A percentile compares a stretch with the other conserved stretches of the same genome.
Evolutionary conservation across 2,329 filamentous ascomycete species (phyloP).

Genomic region (Corniculantispora saksenae): DNA sequence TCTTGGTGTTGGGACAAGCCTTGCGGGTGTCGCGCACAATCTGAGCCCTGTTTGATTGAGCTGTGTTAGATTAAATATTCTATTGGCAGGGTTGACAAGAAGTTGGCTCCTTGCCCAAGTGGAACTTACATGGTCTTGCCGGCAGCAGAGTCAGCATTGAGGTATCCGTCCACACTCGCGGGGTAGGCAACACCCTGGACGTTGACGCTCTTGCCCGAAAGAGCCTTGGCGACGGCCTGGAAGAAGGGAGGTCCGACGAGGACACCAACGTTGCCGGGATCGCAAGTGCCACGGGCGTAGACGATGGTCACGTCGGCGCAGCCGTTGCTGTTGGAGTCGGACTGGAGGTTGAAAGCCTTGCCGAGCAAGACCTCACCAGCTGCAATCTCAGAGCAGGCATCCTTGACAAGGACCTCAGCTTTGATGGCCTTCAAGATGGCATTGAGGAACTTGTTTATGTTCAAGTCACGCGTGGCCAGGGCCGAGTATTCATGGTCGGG

Average conservation of each 20-base stretch:
- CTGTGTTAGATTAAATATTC: background rate
- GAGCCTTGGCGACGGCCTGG: constrained; percentile 22
- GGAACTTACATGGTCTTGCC: constrained; percentile 28
- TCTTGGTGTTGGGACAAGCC: constrained; percentile 19
- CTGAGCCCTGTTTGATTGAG: constrained; percentile 34
- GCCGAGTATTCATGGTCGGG: background rate
- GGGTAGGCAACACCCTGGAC: constrained; percentile 32
- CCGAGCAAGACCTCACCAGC: constrained; percentile 22
- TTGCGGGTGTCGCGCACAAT: constrained; percentile 31
- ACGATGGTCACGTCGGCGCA: constrained; percentile 32
- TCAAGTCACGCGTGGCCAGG: constrained; percentile 1
- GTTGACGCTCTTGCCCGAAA: constrained; percentile 23
- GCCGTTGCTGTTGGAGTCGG: constrained; percentile 20
- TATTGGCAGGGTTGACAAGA: background rate
- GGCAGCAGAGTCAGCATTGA: constrained; percentile 24
- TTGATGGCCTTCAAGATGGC: constrained; percentile 22
- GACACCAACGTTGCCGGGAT: constrained; percentile 32
- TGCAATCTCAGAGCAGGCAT: constrained; percentile 22
- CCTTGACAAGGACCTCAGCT: constrained; percentile 18
- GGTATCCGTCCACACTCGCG: constrained; percentile 30
- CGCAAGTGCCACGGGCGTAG: constrained; percentile 34
- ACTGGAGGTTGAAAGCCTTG: constrained; percentile 21
- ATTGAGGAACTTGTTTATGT: constrained; percentile 12
- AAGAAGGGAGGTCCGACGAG: constrained; percentile 32
- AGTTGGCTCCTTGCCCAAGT: background rate